phyloP scores from a whole-genome alignment of 2,329 filamentous ascomycete species.

The Fusarium anthophilum region DNA sequence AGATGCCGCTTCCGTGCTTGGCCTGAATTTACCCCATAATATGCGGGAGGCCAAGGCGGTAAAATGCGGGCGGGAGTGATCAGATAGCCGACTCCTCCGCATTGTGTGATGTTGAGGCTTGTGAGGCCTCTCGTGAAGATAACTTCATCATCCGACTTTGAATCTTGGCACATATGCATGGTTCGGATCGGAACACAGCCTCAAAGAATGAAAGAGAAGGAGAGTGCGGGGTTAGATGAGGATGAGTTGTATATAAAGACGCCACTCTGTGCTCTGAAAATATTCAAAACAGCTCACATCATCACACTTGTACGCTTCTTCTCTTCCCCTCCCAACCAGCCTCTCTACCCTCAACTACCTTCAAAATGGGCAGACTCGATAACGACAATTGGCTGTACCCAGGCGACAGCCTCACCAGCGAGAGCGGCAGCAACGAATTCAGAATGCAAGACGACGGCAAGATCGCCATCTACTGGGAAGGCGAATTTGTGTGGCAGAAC shows the following conservation, averaged over 20 bases:
- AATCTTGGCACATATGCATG: constrained; percentile 19
- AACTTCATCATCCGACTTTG: neutral
- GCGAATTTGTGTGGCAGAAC: constrained; percentile 45
- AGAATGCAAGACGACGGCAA: constrained; percentile 48
- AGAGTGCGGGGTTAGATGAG: neutral
- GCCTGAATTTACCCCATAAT: neutral
- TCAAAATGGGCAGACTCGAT: constrained; percentile 36
- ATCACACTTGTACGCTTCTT: neutral
- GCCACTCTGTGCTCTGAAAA: neutral
- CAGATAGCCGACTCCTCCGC: neutral
- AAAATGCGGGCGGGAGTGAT: neutral
- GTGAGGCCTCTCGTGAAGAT: constrained; percentile 5
- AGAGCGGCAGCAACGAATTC: constrained; percentile 44
- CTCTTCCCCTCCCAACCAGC: accelerated
- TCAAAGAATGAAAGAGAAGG: neutral
- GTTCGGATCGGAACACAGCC: neutral
- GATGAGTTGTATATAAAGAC: neutral
- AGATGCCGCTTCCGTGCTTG: constrained; percentile 13
- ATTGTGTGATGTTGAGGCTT: neutral
- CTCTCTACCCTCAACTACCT: neutral
- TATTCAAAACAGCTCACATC: neutral
- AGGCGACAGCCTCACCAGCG: constrained; percentile 44
- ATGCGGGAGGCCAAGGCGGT: neutral
- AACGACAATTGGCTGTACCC: constrained; percentile 46
- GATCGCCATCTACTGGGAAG: constrained; percentile 44